Base-by-base conservation (phyloP, 73 alveolate genomes). In the Symbiodinium natans region DNA sequence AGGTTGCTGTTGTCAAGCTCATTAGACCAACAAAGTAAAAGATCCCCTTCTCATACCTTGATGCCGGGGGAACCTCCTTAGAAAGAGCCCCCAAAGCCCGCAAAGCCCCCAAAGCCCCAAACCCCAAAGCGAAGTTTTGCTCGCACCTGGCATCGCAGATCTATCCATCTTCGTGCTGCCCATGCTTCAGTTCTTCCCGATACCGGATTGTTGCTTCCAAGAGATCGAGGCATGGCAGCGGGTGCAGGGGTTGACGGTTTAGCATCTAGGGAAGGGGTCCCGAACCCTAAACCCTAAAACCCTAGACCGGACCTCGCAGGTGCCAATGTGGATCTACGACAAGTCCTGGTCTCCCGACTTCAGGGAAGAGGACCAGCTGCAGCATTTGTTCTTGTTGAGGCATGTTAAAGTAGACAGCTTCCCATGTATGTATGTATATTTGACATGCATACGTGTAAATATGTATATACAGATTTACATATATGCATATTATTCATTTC, bases 111-210 rank as follows among this genome's bases (percentile, higher is more conserved):
- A 48, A 48, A 48, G 1, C 63, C 17, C 63, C 23, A 48, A 43
- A 43, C 56, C 56, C 56, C 17, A 2, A 46, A 46, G 9, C 5
- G 9, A 19, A 71, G 33, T 27, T 71, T 33, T 1, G 74, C 43
- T 33, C 46, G 25, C 36, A 15, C 87, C 33, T 9, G 87, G 34
- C 87, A 31, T 13, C 40, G 40, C 96, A 90, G 96, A 90, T 90
- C 82, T 90, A 71, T 90, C 96, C 52, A 90, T 90, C 96, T 90
- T 90, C 46, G 96, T 90, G 96, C 46, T 90, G 96, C 96, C 96
- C 75, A 90, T 90, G 96, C 96, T 90, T 33, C 96, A 90, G 46
- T 90, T 90, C 87, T 90, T 90, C 96, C 75, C 41, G 17, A 83
- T 90, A 10, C 96, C 96, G 15, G 96, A 90, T 38, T 90, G 96